Conservation (phyloP, 768 basidiomycete species). For the Kwoniella bestiolae region DNA sequence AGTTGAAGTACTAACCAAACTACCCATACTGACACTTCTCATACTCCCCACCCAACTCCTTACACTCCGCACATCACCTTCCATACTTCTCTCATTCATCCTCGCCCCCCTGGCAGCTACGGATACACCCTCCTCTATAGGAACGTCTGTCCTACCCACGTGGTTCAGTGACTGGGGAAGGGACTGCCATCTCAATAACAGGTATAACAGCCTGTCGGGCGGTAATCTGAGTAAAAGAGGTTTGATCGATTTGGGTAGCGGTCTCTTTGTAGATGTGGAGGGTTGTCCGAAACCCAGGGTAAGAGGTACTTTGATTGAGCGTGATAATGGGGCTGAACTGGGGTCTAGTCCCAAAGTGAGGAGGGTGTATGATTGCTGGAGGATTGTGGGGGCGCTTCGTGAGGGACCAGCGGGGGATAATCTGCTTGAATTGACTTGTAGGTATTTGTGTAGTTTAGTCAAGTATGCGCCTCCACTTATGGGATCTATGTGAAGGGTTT, state of each 20-base stretch:
- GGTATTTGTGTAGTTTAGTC: conserved; percentile 50
- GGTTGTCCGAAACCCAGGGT: conserved; percentile 48
- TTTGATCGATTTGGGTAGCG: conserved; percentile 22
- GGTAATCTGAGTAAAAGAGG: conserved; percentile 53
- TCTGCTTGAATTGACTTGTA: conserved; percentile 45
- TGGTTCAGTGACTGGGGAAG: conserved; percentile 44
- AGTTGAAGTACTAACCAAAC: conserved; percentile 16
- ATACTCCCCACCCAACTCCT: conserved; percentile 57
- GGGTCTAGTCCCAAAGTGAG: conserved; percentile 56
- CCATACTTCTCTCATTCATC: conserved; percentile 28
- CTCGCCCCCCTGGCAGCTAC: conserved; percentile 46
- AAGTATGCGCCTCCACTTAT: conserved; percentile 48
- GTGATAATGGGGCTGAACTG: conserved; percentile 43
- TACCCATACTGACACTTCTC: conserved; percentile 52
- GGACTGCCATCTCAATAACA: conserved; percentile 49
- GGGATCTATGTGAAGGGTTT: conserved; percentile 21
- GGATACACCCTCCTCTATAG: conserved; percentile 46
- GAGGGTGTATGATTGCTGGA: conserved; percentile 54
- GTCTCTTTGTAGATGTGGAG: conserved; percentile 18
- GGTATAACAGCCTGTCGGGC: conserved; percentile 53
- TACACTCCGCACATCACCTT: conserved; percentile 54
- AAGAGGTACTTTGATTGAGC: conserved; percentile 48
- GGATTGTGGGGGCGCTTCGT: conserved; percentile 19
- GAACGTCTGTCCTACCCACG: conserved; percentile 54
- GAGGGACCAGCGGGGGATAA: conserved; percentile 37